These are phyloP conservation scores for Colletotrichum lindemuthianum DNA, from an alignment of 2,329 filamentous ascomycete species.

Conservation along the genomic window DNA sequence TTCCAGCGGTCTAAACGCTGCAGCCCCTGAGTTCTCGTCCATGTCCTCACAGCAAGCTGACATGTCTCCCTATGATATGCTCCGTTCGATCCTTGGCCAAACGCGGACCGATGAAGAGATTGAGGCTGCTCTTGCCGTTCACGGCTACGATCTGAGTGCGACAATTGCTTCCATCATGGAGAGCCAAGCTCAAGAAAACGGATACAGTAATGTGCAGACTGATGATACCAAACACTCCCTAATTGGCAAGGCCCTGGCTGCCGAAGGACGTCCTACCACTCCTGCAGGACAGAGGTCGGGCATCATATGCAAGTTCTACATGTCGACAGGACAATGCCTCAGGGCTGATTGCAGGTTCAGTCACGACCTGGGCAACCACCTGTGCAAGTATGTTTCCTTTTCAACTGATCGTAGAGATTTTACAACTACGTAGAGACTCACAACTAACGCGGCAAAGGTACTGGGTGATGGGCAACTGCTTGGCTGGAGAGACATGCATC, in stretches of 20 bases:
- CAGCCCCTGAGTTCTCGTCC: constrained; percentile 80
- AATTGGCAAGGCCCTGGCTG: constrained; percentile 89
- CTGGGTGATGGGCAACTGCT: constrained; percentile 94
- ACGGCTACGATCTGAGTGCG: constrained; percentile 92
- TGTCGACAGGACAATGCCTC: constrained; percentile 94
- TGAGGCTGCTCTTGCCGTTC: constrained; percentile 85
- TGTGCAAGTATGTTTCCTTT: constrained; percentile 86
- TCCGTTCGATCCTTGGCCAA: constrained; percentile 92
- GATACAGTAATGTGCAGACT: constrained; percentile 43
- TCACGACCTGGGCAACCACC: constrained; percentile 92
- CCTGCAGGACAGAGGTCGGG: constrained; percentile 82
- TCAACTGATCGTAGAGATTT: neutral
- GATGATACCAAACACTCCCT: constrained; percentile 74
- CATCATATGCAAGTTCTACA: constrained; percentile 96
- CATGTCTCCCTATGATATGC: constrained; percentile 98
- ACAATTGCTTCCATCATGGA: constrained; percentile 93
- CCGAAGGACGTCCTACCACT: constrained; percentile 78
- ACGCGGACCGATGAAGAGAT: constrained; percentile 93
- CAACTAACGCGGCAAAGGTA: constrained; percentile 66
- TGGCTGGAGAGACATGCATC: constrained; percentile 92
- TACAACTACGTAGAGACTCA: neutral
- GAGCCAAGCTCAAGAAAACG: constrained; percentile 61
- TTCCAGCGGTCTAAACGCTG: constrained; percentile 78
- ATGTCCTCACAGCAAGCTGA: constrained; percentile 75
- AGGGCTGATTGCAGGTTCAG: constrained; percentile 97